phyloP scores from a whole-genome alignment of 129 eudicot species.

The Flaveria sonorensis region DNA sequence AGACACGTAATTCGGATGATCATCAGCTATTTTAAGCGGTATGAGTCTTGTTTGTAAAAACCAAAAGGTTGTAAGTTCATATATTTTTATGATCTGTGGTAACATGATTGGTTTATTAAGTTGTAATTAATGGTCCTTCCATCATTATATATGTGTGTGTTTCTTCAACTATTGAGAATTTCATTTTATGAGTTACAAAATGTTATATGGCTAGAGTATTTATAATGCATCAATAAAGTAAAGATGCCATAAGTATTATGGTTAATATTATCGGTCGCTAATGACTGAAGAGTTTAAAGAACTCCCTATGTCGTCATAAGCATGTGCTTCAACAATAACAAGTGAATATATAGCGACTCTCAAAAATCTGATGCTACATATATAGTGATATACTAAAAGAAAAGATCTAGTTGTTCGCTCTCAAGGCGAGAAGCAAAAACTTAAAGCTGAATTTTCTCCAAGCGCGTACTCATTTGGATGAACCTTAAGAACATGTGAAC shows the following conservation, averaged over 20 bases:
- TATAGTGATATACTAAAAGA: neutral
- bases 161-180: neutral
- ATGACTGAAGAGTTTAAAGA: too few relatives aligned
- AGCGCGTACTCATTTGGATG: constrained; percentile 24
- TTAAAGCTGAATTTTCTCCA: constrained; percentile 15
- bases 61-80: neutral
- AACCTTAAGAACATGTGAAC: neutral
- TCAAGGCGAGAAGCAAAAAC: constrained; percentile 38
- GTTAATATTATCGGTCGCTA: too few relatives aligned
- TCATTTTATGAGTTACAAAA: neutral
- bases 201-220: neutral
- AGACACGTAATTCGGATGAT: neutral
- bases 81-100: neutral
- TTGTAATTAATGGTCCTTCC: neutral
- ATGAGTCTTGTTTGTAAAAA: neutral
- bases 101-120: neutral
- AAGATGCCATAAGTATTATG: neutral
- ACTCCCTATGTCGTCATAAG: too few relatives aligned
- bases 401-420: neutral
- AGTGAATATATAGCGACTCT: neutral
- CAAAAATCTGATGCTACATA: neutral
- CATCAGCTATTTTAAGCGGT: neutral
- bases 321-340: too few relatives aligned
- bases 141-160: neutral
- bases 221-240: neutral